Percentiles rank a stretch among this genome's conserved stretches.
These are phyloP conservation scores for Yamadazyma blattariae DNA, from an alignment of 1,139 yeast genomes.

Conservation along the genomic window DNA sequence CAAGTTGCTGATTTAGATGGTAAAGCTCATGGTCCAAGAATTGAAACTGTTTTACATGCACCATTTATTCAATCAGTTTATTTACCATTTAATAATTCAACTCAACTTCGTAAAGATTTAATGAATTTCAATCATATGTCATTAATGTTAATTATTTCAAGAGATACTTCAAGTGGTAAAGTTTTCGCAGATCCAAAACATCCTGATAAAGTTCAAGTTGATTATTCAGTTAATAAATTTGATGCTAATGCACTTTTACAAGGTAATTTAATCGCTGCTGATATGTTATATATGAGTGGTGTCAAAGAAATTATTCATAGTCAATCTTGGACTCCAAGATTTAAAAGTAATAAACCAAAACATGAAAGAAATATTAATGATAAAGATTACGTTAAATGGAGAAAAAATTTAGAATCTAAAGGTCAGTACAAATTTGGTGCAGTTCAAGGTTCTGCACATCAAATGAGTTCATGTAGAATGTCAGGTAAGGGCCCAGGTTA, in stretches of 20 bases:
- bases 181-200: constrained; percentile 33
- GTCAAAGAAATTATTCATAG: constrained; percentile 46
- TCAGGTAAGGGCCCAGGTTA: constrained; percentile 45
- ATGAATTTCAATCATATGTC: constrained; percentile 40
- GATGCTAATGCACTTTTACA: constrained; percentile 43
- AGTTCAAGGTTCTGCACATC: constrained; percentile 55
- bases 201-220: constrained; percentile 37
- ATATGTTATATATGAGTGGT: constrained; percentile 50
- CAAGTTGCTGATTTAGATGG: constrained; percentile 55
- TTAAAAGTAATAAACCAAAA: constrained; percentile 38
- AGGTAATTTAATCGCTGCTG: constrained; percentile 43
- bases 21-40: constrained; percentile 53
- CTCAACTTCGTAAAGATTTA: constrained; percentile 30
- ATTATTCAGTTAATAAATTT: constrained; percentile 39
- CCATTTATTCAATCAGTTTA: constrained; percentile 41
- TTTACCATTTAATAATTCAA: constrained; percentile 45
- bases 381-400: constrained; percentile 47
- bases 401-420: constrained; percentile 23
- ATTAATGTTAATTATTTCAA: constrained; percentile 45
- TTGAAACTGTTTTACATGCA: constrained; percentile 50
- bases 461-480: constrained; percentile 59
- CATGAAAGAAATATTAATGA: constrained; percentile 42
- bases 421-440: constrained; percentile 30
- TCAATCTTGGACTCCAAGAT: constrained; percentile 35
- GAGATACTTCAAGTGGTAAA: constrained; percentile 47